These are phyloP conservation scores for Nitzschia sp. DNA, from an alignment of 108 stramenopile species.

Conservation along the genomic window DNA sequence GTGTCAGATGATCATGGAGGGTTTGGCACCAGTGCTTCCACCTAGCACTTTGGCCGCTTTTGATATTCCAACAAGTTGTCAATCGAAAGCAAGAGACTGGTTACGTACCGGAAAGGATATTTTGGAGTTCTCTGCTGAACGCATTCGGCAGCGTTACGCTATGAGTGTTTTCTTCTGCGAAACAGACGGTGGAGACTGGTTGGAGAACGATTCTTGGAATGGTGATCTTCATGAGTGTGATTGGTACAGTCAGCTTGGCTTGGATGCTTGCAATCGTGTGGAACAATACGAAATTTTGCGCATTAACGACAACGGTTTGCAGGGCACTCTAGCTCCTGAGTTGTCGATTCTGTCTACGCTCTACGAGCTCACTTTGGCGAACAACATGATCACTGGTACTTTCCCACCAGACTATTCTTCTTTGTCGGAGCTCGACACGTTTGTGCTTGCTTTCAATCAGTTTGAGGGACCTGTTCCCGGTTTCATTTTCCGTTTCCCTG, in stretches of 20 bases:
- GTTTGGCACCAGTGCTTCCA: conserved; percentile 34
- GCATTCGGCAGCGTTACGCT: conserved; percentile 48
- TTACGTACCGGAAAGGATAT: conserved; percentile 48
- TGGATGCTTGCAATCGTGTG: conserved; percentile 45
- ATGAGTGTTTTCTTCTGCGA: conserved; percentile 52
- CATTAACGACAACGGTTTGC: conserved; percentile 43
- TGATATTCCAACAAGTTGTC: conserved; percentile 48
- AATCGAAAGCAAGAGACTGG: conserved; percentile 48
- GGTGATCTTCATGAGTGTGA: conserved; percentile 57
- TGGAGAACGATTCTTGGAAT: conserved; percentile 45
- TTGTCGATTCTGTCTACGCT: conserved; percentile 45
- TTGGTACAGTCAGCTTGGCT: conserved; percentile 46
- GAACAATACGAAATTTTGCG: conserved; percentile 49
- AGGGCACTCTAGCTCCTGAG: conserved; percentile 47
- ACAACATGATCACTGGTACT: conserved; percentile 47
- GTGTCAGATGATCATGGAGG: conserved; percentile 38
- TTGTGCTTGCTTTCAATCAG: conserved; percentile 48
- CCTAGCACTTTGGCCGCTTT: conserved; percentile 33
- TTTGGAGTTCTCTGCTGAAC: conserved; percentile 42
- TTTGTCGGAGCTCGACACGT: conserved; percentile 43
- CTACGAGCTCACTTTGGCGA: conserved; percentile 44
- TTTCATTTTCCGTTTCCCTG: conserved; percentile 43
- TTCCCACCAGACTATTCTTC: conserved; percentile 29
- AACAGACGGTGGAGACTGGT: conserved; percentile 50
- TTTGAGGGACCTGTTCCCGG: conserved; percentile 57